Base-by-base conservation (phyloP, 441 rosid species). In the Manihot esculenta region DNA sequence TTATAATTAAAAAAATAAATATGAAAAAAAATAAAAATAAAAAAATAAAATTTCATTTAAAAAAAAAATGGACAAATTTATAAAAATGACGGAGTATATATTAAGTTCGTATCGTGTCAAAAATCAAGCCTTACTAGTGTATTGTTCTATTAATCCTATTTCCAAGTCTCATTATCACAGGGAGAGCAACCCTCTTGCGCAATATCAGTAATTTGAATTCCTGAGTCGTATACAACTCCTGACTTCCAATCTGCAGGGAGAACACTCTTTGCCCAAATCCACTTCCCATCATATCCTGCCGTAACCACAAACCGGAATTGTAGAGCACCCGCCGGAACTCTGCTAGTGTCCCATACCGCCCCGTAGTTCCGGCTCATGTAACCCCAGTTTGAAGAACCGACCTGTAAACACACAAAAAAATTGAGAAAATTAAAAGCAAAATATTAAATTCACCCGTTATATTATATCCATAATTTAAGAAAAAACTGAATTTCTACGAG, bases 141-240 rank as follows among this genome's bases (percentile, higher is more conserved):
- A 44, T 24, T 61, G 61, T 23, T 35, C 62, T 17, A 72, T 47
- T 66, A 63, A 5, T 30, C 33, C 80, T 78, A 87, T 72, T 72
- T 78, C 95, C 95, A 89, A 12, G 38, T 71, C 17, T 80, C 82
- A 21, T 72, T 83, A 35, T 83, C 88, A 61, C 99, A 94, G 1
- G 80, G 81, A 70, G 84, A 45, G 81, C 99, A 94, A 68, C 90
- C 91, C 74, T 94, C 97, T 64, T 94, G 85, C 15, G 97, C 99
- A 68, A 90, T 85, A 38, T 94, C 97, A 30, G 70, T 74, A 48
- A 94, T 90, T 41, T 90, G 97, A 48, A 90, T 74, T 20, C 97
- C 97, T 0, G 97, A 51, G 60, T 92, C 93, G 62, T 94, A 92
- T 1, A 72, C 56, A 53, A 66, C 79, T 0, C 97, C 97, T 11